A percentile compares a stretch with the other conserved stretches of the same genome.
Evolutionary conservation across 495 filamentous ascomycete species (phyloP).

Genomic region (Penicillium canariense): DNA sequence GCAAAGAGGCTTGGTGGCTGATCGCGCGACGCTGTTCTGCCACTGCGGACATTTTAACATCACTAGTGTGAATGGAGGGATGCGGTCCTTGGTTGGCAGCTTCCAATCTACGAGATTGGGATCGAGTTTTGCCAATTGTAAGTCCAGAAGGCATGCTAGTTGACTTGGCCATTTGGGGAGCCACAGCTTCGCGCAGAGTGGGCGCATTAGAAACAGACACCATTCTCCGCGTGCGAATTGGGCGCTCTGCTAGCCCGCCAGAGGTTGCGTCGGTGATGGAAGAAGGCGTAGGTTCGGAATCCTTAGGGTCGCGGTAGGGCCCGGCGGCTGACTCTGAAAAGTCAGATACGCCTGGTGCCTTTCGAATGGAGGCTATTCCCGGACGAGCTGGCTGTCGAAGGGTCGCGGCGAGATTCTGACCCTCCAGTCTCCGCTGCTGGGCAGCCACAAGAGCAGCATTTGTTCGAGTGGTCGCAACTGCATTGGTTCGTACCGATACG

Average conservation of each 20-base stretch:
- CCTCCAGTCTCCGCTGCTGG: slow-evolving; percentile 41
- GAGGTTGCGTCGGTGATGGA: slow-evolving; percentile 8
- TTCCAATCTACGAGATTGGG: slow-evolving; percentile 44
- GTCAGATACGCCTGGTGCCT: slow-evolving; percentile 32
- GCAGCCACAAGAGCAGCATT: slow-evolving; percentile 43
- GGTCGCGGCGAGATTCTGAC: slow-evolving; percentile 47
- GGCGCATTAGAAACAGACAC: slow-evolving; percentile 38
- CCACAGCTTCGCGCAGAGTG: slow-evolving; percentile 29
- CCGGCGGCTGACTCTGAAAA: slow-evolving; percentile 14
- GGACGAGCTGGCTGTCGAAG: slow-evolving; percentile 45
- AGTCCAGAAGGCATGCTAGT: slow-evolving; percentile 34
- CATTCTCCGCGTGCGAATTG: slow-evolving; percentile 40
- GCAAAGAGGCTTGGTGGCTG: slow-evolving; percentile 18
- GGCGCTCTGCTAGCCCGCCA: slow-evolving; percentile 43
- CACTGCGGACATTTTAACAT: slow-evolving; percentile 24
- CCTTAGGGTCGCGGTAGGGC: slow-evolving; percentile 21
- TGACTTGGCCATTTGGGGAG: slow-evolving; percentile 29
- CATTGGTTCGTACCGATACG: slow-evolving; percentile 26
- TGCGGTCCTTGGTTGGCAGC: slow-evolving; percentile 28
- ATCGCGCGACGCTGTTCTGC: slow-evolving; percentile 17
- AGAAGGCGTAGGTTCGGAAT: slow-evolving; percentile 11
- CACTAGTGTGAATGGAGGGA: slow-evolving; percentile 13
- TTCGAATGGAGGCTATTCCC: slow-evolving; percentile 31
- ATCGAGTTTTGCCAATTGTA: slow-evolving; percentile 46
- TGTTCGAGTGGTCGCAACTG: slow-evolving; percentile 34